Conservation (phyloP, 2,329 filamentous ascomycete species). For the Neurospora sp. region DNA sequence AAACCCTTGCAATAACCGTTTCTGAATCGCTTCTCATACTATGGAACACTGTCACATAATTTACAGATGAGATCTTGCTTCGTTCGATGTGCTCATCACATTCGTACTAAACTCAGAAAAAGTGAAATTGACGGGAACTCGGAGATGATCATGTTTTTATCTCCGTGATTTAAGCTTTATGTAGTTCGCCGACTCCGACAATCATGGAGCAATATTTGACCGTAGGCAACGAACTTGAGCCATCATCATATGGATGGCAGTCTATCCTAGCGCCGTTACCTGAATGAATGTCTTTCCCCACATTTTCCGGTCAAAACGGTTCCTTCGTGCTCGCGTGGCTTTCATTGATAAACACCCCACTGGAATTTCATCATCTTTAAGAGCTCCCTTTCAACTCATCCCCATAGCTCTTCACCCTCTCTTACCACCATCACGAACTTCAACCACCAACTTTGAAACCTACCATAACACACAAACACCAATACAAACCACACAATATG, state of each 20-base stretch:
- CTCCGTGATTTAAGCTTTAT: not conserved
- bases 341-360: not conserved
- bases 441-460: not conserved
- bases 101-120: too few species aligned
- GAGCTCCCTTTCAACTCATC: not conserved
- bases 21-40: not conserved
- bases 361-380: not conserved
- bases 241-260: not conserved
- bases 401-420: not conserved
- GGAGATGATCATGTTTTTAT: not conserved
- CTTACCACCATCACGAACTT: not conserved
- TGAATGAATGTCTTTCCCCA: not conserved
- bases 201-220: not conserved
- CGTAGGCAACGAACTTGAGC: not conserved
- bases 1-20: not conserved
- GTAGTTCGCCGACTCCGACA: not conserved
- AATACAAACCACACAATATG: slow-evolving; percentile 3
- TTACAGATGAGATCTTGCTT: not conserved
- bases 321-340: not conserved
- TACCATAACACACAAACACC: not conserved
- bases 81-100: not conserved
- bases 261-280: not conserved
- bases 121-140: not conserved
- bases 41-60: not conserved
- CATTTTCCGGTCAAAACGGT: not conserved